Evolutionary conservation across 768 basidiomycete genomes (phyloP), one percentile per base, ranked within the genome.

Genomic region (Russula compacta): DNA sequence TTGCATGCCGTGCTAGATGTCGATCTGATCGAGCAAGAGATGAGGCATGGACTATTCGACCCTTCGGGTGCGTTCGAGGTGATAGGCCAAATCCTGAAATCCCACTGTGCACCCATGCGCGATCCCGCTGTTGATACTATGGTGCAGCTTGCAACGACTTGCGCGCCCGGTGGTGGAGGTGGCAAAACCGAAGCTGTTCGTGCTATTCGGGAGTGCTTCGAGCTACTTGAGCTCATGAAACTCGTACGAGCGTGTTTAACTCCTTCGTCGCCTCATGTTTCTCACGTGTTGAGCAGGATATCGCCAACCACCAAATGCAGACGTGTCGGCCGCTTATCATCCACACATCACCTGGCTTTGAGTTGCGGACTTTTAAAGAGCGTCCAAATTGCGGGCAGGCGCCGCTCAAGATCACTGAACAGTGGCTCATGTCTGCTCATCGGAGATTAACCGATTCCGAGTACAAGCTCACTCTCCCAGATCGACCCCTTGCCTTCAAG

Each of bases 141-240:
- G 89, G 85, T 95, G 38, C 76, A 77, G 56, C 78, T 82, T 11
- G 90, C 90, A 3, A 77, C 78, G 59, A 72, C 78, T 33, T 82
- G 84, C 71, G 77, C 80, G 10, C 79, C 80, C 6, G 80, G 80
- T 1, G 80, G 78, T 46, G 72, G 73, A 35, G 83, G 83, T 15
- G 80, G 74, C 65, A 82, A 81, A 60, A 75, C 78, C 58, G 83
- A 86, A 64, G 85, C 87, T 9, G 83, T 92, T 50, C 79, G 76
- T 59, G 89, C 91, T 8, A 79, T 95, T 60, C 78, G 87, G 63
- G 79, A 86, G 79, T 92, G 91, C 75, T 83, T 94, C 71, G 92
- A 95, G 70, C 85, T 95, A 64, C 77, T 95, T 42, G 94, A 95
- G 75, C 81, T 95, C 61, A 95, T 97, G 94, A 95, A 95, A 78